Percentiles rank a stretch among this genome's conserved stretches.
Conservation (phyloP, 148 eudicot species). For the Chenopodium quinoa region DNA sequence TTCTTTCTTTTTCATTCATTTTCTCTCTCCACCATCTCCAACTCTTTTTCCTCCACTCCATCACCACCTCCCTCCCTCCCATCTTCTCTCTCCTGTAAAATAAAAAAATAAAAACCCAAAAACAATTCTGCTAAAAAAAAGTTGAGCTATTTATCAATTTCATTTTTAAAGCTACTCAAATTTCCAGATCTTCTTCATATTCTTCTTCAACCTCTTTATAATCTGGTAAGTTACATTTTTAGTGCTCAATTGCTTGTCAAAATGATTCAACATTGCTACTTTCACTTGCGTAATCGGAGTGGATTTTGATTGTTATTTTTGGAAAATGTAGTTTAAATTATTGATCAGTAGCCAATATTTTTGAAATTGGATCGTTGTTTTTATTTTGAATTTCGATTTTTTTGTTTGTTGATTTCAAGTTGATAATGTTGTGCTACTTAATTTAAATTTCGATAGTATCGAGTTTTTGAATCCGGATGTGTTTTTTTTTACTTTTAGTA, state of each 20-base stretch:
- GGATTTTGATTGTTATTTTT: constrained; percentile 4
- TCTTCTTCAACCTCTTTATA: background rate
- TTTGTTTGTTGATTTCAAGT: background rate
- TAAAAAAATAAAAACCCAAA: background rate
- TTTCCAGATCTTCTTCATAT: constrained; percentile 10
- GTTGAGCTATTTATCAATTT: background rate
- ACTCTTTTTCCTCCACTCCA: background rate
- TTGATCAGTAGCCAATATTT: constrained; percentile 1
- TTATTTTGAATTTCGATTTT: background rate
- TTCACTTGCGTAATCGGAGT: background rate
- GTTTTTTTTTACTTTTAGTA: background rate
- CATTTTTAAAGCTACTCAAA: too few relatives aligned
- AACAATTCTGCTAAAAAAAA: too few relatives aligned
- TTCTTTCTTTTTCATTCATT: background rate
- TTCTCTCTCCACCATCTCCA: background rate
- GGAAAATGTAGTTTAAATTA: constrained; percentile 4
- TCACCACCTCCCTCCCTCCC: constrained; percentile 15
- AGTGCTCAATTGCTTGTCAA: background rate
- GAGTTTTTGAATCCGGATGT: constrained; percentile 6
- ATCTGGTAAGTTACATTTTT: constrained; percentile 12
- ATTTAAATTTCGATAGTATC: background rate
- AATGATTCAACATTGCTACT: background rate
- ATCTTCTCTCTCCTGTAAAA: background rate
- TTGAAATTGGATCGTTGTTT: background rate
- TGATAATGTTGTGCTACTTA: background rate